These are phyloP conservation scores for Arabidopsis suecica DNA, from an alignment of 345 rosid genomes.

Conservation along the genomic window DNA sequence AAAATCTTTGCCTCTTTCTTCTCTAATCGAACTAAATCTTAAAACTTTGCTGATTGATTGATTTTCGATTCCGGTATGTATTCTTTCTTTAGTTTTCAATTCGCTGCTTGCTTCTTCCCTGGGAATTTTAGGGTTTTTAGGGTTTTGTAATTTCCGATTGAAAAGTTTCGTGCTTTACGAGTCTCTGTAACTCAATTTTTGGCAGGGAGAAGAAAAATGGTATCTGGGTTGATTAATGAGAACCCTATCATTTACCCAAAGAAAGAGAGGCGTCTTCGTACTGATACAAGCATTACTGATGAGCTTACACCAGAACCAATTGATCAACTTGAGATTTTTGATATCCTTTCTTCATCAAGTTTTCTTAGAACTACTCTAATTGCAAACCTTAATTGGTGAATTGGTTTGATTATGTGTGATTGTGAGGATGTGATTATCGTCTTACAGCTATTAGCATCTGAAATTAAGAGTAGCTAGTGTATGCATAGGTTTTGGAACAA, in stretches of 20 bases:
- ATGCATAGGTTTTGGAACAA: no score
- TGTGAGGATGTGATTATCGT: background rate
- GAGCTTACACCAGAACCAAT: constrained; percentile 74
- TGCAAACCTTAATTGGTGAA: background rate
- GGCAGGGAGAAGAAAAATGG: constrained; percentile 53
- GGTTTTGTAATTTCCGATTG: constrained; percentile 5
- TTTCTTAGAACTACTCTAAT: background rate
- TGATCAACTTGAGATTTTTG: constrained; percentile 87
- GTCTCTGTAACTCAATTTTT: background rate
- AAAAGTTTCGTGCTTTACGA: background rate
- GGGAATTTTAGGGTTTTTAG: background rate
- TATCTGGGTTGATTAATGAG: constrained; percentile 75
- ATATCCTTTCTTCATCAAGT: constrained; percentile 58
- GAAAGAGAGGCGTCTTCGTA: constrained; percentile 65
- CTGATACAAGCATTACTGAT: constrained; percentile 43
- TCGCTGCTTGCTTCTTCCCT: background rate
- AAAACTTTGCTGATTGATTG: background rate
- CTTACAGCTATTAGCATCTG: background rate
- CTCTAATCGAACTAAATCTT: background rate
- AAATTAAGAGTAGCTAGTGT: background rate
- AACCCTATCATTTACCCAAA: constrained; percentile 80
- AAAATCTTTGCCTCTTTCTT: background rate
- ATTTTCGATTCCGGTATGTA: background rate
- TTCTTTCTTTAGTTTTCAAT: background rate
- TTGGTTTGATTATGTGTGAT: background rate